Percentiles rank a stretch among this genome's conserved stretches.
Conservation (phyloP, 2,329 filamentous ascomycete species). For the Dactylella cylindrospora region DNA sequence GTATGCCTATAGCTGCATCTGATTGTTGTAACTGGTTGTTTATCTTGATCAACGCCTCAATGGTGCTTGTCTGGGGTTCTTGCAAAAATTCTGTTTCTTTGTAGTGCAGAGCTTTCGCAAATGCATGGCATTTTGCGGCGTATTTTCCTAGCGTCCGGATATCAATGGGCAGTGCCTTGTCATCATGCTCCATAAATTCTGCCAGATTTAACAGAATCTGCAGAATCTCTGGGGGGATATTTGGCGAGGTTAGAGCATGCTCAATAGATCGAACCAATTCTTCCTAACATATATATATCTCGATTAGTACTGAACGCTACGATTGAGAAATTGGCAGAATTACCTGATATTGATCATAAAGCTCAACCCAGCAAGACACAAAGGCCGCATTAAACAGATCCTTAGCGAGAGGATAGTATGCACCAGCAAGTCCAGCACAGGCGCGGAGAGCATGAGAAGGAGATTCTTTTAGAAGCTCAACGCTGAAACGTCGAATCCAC, state of each 20-base stretch:
- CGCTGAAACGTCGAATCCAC: conserved; percentile 95
- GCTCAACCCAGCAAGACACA: conserved; percentile 96
- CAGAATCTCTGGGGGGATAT: conserved; percentile 92
- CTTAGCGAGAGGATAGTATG: conserved; percentile 85
- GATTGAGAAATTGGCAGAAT: conserved; percentile 7
- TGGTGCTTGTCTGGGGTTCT: conserved; percentile 91
- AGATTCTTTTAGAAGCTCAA: conserved; percentile 89
- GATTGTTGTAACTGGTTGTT: conserved; percentile 99
- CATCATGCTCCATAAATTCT: conserved; percentile 99
- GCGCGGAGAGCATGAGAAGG: conserved; percentile 93
- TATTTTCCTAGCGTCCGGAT: conserved; percentile 92
- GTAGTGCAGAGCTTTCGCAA: conserved; percentile 96
- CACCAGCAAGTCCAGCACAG: conserved; percentile 84
- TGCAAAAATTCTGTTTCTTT: conserved; percentile 98
- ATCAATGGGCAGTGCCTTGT: conserved; percentile 96
- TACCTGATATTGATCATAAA: conserved; percentile 88
- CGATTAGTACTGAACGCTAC: neutral
- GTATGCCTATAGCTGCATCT: conserved; percentile 95
- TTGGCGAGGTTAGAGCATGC: conserved; percentile 88
- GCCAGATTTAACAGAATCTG: conserved; percentile 92
- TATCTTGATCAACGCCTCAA: conserved; percentile 97
- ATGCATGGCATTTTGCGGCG: conserved; percentile 94
- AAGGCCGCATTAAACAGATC: conserved; percentile 99
- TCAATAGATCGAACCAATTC: conserved; percentile 95
- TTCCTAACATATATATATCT: conserved; percentile 56